phyloP scores from a whole-genome alignment of 2,329 filamentous ascomycete species.

The Aspergillus quadrilineatus region DNA sequence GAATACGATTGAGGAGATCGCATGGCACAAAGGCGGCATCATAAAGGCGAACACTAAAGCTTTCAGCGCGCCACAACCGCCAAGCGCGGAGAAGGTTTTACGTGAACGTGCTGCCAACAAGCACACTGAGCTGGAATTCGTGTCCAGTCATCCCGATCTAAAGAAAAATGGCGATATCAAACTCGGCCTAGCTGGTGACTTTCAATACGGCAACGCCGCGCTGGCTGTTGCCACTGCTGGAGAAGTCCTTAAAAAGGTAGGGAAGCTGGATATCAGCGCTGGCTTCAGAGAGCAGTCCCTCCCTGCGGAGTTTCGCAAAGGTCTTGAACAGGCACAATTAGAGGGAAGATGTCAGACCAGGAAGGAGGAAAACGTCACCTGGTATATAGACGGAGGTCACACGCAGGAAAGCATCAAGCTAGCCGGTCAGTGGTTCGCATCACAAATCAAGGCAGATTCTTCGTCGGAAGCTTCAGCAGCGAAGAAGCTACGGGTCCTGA shows the following conservation, averaged over 20 bases:
- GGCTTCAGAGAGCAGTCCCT: constrained; percentile 47
- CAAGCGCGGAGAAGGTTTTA: constrained; percentile 56
- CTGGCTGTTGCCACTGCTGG: constrained; percentile 54
- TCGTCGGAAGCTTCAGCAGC: constrained; percentile 29
- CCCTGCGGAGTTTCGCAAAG: constrained; percentile 61
- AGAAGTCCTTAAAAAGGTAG: constrained; percentile 40
- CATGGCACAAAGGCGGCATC: constrained; percentile 91
- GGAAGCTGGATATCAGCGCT: constrained; percentile 36
- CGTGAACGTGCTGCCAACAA: constrained; percentile 55
- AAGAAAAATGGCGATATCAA: constrained; percentile 45
- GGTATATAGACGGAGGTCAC: constrained; percentile 87
- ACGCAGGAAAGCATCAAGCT: constrained; percentile 79
- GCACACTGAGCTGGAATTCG: constrained; percentile 48
- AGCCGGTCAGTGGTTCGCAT: constrained; percentile 74
- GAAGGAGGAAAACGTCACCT: constrained; percentile 58
- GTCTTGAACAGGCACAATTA: constrained; percentile 66
- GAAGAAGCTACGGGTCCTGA: constrained; percentile 58
- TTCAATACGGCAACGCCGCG: constrained; percentile 63
- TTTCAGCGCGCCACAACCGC: constrained; percentile 62
- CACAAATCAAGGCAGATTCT: constrained; percentile 43
- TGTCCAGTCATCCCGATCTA: constrained; percentile 50
- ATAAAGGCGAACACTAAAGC: constrained; percentile 67
- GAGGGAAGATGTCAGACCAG: constrained; percentile 76
- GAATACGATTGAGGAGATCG: constrained; percentile 73
- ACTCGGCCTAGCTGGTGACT: constrained; percentile 61